Evolutionary conservation across 768 basidiomycete genomes (phyloP), one percentile per base, ranked within the genome.

Genomic region (Tremella fuciformis): DNA sequence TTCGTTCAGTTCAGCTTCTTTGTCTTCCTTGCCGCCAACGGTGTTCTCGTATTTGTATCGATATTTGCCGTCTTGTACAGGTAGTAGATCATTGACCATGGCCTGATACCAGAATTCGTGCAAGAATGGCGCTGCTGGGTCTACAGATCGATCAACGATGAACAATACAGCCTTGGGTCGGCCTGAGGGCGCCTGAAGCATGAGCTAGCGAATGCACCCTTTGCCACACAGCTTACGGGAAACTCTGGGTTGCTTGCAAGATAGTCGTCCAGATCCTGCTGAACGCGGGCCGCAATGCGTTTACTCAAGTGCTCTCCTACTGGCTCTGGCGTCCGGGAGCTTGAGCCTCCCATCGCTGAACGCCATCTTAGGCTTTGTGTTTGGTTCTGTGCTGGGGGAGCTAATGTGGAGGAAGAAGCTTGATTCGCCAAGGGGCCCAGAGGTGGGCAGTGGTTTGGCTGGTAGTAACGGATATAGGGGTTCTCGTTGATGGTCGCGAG

Each of bases 31-130:
- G 15, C 84, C 81, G 15, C 94, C 96, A 8, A 78, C 58, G 11
- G 90, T 88, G 13, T 92, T 90, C 69, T 91, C 88, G 78, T 97
- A 97, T 68, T 91, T 90, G 76, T 96, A 96, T 50, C 92, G 94
- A 77, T 97, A 98, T 77, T 83, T 86, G 22, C 93, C 94, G 60
- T 90, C 85, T 56, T 91, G 84, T 52, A 99, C 89, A 16, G 86
- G 87, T 4, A 99, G 81, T 18, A 99, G 78, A 76, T 99, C 96
- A 67, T 92, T 91, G 50, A 88, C 88, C 96, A 99, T 99, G 0
- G 96, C 94, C 77, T 98, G 96, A 76, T 98, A 99, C 19, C 94
- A 98, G 73, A 99, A 99, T 72, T 98, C 96, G 74, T 99, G 96
- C 37, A 96, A 74, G 60, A 97, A 84, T 1, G 96, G 96, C 1